phyloP scores from a whole-genome alignment of 441 rosid genomes.

The Euphorbia corollata region DNA sequence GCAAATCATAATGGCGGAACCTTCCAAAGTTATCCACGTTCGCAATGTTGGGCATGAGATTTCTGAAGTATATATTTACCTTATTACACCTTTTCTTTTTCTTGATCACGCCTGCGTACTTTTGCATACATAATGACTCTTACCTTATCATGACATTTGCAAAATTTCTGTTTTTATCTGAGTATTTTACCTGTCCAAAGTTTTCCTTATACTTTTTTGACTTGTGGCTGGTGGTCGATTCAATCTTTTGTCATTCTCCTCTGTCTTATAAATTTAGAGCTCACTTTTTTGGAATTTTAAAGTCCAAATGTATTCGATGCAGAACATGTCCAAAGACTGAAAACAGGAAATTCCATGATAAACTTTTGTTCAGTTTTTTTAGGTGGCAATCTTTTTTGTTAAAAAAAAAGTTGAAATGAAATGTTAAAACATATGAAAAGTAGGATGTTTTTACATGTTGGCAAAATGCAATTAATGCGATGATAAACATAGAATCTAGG shows the following conservation, averaged over 20 bases:
- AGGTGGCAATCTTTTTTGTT: no score
- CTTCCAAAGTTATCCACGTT: conserved; percentile 94
- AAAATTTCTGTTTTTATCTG: background rate
- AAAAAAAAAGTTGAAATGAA: background rate
- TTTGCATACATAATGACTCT: background rate
- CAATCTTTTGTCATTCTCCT: background rate
- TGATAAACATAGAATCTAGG: background rate
- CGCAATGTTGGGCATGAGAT: conserved; percentile 98
- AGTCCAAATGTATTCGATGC: background rate
- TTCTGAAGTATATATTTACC: conserved; percentile 58
- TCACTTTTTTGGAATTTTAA: background rate
- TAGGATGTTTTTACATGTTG: background rate
- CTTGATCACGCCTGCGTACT: background rate
- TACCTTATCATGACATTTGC: background rate
- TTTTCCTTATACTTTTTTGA: background rate
- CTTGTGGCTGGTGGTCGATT: background rate
- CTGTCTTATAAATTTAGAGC: background rate
- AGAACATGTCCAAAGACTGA: no score
- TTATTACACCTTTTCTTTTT: conserved; percentile 15
- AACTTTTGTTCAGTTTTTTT: no score
- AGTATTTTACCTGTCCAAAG: background rate
- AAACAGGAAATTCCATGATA: no score
- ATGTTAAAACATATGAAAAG: background rate
- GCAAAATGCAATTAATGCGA: background rate
- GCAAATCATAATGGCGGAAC: conserved; percentile 58